Conservation (phyloP, 2,329 filamentous ascomycete genomes). For the Tolypocladium cylindrosporum region DNA sequence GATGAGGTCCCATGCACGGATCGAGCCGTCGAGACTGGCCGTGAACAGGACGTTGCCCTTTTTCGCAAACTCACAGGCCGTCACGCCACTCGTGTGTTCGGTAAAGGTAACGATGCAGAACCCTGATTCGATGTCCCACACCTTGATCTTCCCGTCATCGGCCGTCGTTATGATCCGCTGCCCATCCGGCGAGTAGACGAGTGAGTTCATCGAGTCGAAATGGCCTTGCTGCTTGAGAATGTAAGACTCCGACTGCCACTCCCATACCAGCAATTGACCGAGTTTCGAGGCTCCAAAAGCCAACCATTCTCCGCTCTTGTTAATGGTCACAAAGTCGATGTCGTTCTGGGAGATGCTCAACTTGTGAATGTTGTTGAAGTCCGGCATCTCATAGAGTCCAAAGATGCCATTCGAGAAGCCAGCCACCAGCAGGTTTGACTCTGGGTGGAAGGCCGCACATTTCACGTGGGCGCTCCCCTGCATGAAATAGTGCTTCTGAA, state of each 20-base stretch:
- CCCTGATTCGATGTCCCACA: constrained; percentile 93
- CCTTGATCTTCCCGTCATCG: constrained; percentile 96
- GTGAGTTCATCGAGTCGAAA: constrained; percentile 87
- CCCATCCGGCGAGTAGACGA: constrained; percentile 89
- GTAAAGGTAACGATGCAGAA: constrained; percentile 98
- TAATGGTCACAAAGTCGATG: constrained; percentile 90
- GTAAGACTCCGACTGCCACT: constrained; percentile 99
- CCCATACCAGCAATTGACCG: constrained; percentile 95
- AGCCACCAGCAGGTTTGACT: constrained; percentile 85
- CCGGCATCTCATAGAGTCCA: constrained; percentile 88
- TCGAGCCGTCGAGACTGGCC: constrained; percentile 84
- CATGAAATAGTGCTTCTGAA: constrained; percentile 88
- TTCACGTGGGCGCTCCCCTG: constrained; percentile 79
- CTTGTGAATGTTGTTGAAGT: constrained; percentile 91
- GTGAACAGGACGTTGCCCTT: constrained; percentile 95
- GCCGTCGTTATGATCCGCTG: constrained; percentile 87
- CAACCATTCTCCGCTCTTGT: constrained; percentile 90
- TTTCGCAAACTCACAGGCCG: constrained; percentile 89
- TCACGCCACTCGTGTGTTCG: constrained; percentile 90
- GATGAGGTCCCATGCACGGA: constrained; percentile 92
- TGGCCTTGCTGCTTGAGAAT: constrained; percentile 97
- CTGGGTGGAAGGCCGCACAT: constrained; percentile 81
- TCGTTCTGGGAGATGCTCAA: constrained; percentile 91
- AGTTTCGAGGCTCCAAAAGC: constrained; percentile 93
- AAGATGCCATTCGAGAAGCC: constrained; percentile 95